These are phyloP conservation scores for Lachancea thermotolerans DNA, from an alignment of 805 yeast genomes.

Conservation along the genomic window DNA sequence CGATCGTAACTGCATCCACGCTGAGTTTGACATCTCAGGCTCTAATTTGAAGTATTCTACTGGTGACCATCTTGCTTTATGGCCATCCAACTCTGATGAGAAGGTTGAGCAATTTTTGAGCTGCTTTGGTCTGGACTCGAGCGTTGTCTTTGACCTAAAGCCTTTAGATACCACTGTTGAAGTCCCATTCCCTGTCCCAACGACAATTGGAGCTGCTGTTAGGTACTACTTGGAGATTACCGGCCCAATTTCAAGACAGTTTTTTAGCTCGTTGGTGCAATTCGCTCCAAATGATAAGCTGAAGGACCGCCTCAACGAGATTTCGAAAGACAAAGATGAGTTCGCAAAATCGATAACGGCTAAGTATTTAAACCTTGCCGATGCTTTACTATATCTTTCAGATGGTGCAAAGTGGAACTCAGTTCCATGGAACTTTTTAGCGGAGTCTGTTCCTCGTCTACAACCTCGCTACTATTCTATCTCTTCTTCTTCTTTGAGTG, in stretches of 20 bases:
- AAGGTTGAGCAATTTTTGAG: slow-evolving; percentile 59
- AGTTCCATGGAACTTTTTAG: slow-evolving; percentile 77
- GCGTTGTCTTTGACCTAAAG: slow-evolving; percentile 54
- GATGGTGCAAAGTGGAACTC: slow-evolving; percentile 59
- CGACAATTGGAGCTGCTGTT: slow-evolving; percentile 80
- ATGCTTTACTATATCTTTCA: slow-evolving; percentile 58
- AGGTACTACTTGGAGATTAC: slow-evolving; percentile 85
- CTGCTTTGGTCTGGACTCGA: slow-evolving; percentile 53
- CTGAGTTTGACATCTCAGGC: slow-evolving; percentile 75
- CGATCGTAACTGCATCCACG: slow-evolving; percentile 79
- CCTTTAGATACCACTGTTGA: slow-evolving; percentile 64
- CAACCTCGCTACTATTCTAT: slow-evolving; percentile 96
- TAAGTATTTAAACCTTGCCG: slow-evolving; percentile 66
- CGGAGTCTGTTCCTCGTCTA: slow-evolving; percentile 73
- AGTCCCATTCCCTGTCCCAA: slow-evolving; percentile 66
- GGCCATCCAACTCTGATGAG: slow-evolving; percentile 86
- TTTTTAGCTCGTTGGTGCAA: slow-evolving; percentile 60
- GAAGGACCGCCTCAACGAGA: slow-evolving; percentile 33
- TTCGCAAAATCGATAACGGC: slow-evolving; percentile 62
- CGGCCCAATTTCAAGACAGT: slow-evolving; percentile 90
- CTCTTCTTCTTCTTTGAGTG: slow-evolving; percentile 78
- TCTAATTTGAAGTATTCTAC: slow-evolving; percentile 80
- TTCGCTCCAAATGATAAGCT: slow-evolving; percentile 69
- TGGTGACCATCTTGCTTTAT: slow-evolving; percentile 92
- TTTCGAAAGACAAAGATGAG: slow-evolving; percentile 60